These are phyloP conservation scores for Candida ortonii DNA, from an alignment of 805 yeast genomes.

Conservation along the genomic window DNA sequence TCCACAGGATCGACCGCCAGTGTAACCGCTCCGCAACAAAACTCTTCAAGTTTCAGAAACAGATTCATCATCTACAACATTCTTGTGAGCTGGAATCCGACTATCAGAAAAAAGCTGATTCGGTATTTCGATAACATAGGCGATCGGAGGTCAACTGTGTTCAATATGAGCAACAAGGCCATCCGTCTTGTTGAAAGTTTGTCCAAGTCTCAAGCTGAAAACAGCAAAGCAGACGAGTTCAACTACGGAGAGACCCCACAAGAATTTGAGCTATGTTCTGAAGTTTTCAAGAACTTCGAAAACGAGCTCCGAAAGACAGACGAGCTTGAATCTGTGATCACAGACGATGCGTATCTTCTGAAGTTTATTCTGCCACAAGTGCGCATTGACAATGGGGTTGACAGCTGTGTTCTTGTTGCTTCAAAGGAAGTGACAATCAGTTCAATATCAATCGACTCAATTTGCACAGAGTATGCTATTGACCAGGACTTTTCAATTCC, in stretches of 20 bases:
- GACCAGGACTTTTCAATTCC: constrained; percentile 36
- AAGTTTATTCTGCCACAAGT: constrained; percentile 83
- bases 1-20: constrained; percentile 16
- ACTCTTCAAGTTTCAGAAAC: constrained; percentile 41
- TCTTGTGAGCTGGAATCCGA: constrained; percentile 74
- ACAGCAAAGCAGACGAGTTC: constrained; percentile 8
- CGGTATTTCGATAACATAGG: constrained; percentile 44
- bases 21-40: constrained; percentile 30
- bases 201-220: constrained; percentile 9
- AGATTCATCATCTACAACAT: constrained; percentile 75
- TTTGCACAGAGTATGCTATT: constrained; percentile 42
- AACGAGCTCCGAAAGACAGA: constrained; percentile 42
- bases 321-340: constrained; percentile 18
- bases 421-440: constrained; percentile 60
- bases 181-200: constrained; percentile 31
- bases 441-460: constrained; percentile 42
- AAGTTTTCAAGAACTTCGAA: constrained; percentile 47
- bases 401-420: constrained; percentile 49
- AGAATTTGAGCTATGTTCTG: constrained; percentile 19
- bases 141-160: constrained; percentile 27
- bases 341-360: constrained; percentile 44
- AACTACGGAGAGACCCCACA: constrained; percentile 10
- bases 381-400: constrained; percentile 48
- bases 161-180: constrained; percentile 32
- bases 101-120: constrained; percentile 56